Evolutionary conservation across 2,329 filamentous ascomycete genomes (phyloP).

Genomic region (Chaetomium globosum): DNA sequence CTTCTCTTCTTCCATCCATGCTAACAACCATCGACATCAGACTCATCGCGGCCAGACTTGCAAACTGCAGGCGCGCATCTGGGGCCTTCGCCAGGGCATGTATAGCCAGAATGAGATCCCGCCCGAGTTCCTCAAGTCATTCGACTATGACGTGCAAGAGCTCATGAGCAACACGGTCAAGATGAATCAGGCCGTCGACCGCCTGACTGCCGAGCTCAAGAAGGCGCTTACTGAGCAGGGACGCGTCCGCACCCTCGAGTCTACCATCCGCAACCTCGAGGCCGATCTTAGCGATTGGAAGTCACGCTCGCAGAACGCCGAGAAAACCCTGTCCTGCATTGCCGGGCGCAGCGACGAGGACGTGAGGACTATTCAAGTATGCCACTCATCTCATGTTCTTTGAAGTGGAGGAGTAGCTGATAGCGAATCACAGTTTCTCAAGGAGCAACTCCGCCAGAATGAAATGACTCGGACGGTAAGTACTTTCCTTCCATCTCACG

Average conservation of each 20-base stretch:
- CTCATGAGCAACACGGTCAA: slow-evolving; percentile 16
- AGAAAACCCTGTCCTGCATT: slow-evolving; percentile 10
- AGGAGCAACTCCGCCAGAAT: slow-evolving; percentile 25
- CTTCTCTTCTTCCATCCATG: not conserved
- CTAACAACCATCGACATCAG: slow-evolving; percentile 22
- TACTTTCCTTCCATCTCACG: not conserved
- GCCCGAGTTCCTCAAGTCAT: not conserved
- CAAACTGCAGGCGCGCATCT: slow-evolving; percentile 23
- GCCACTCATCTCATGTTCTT: not conserved
- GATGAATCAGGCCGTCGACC: slow-evolving; percentile 18
- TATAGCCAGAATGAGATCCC: not conserved
- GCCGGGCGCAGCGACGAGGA: slow-evolving; percentile 16
- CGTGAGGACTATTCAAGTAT: slow-evolving; percentile 25
- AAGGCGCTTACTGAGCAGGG: not conserved
- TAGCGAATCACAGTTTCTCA: slow-evolving; percentile 17
- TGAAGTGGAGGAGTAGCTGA: not conserved
- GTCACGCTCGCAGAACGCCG: not conserved
- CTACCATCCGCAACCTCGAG: slow-evolving; percentile 4
- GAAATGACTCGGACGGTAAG: slow-evolving; percentile 22
- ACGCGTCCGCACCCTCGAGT: slow-evolving; percentile 3
- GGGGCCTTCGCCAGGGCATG: slow-evolving; percentile 25
- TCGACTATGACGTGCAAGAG: slow-evolving; percentile 26
- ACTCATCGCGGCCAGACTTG: slow-evolving; percentile 13
- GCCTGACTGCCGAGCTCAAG: slow-evolving; percentile 13
- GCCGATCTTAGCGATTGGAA: slow-evolving; percentile 15